phyloP scores from a whole-genome alignment of 176 grass and related monocot species.

The Zea luxurians region DNA sequence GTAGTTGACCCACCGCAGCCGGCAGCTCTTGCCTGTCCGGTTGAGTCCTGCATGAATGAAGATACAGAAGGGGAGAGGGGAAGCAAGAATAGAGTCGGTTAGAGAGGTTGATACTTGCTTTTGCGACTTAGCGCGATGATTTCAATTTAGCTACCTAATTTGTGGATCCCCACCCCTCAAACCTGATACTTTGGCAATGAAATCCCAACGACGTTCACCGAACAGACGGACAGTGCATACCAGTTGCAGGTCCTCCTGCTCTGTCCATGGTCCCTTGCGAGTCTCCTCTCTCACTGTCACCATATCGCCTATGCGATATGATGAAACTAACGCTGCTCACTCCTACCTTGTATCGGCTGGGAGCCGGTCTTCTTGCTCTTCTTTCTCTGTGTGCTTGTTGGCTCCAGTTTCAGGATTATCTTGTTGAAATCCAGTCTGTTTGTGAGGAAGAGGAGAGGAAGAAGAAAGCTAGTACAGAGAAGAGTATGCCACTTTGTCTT shows the following conservation, averaged over 20 bases:
- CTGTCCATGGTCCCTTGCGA: slow-evolving; percentile 82
- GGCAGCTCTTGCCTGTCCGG: slow-evolving; percentile 82
- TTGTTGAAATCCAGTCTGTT: slow-evolving; percentile 50
- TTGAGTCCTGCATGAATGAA: slow-evolving; percentile 66
- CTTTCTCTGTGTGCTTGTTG: slow-evolving; percentile 49
- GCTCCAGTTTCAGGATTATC: slow-evolving; percentile 54
- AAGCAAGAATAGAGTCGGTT: slow-evolving; percentile 37
- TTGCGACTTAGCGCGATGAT: slow-evolving; percentile 50
- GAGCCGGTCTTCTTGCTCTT: slow-evolving; percentile 48
- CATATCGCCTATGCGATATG: slow-evolving; percentile 46
- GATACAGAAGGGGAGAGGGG: background rate
- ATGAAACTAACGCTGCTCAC: slow-evolving; percentile 40
- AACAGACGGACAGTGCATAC: slow-evolving; percentile 95
- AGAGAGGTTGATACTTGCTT: slow-evolving; percentile 34
- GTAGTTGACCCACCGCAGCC: slow-evolving; percentile 93
- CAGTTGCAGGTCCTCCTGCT: slow-evolving; percentile 97
- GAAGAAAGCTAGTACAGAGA: slow-evolving; percentile 24
- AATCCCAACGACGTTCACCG: slow-evolving; percentile 99
- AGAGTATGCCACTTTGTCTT: slow-evolving; percentile 38
- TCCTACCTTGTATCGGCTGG: slow-evolving; percentile 51
- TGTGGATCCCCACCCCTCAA: slow-evolving; percentile 90
- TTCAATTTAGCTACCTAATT: slow-evolving; percentile 51
- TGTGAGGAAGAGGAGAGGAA: slow-evolving; percentile 15
- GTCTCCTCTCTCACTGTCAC: slow-evolving; percentile 86
- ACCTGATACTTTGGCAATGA: slow-evolving; percentile 98